Evolutionary conservation across 2,329 filamentous ascomycete genomes (phyloP), one percentile per base, ranked within the genome.

Genomic region (Dactylellina cionopaga): DNA sequence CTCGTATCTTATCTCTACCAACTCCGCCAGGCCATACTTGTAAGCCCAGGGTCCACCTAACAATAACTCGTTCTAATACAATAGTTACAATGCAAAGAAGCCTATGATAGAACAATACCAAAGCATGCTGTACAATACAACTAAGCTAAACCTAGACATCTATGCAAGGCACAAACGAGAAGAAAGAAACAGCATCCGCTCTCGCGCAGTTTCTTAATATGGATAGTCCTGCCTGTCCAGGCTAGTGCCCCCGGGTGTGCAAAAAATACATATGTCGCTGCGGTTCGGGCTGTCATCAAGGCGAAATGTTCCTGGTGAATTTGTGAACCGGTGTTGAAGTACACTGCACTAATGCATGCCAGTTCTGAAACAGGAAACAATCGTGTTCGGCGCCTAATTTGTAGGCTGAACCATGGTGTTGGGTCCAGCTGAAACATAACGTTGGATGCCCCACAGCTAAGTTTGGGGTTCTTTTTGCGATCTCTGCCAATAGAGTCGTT

Each of bases 381-480:
- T 39, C 43, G 37, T 56, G 29, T 44, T 71, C 51, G 46, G 65
- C 65, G 65, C 65, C 64, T 71, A 71, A 71, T n/a, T 43, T 35
- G 35, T 51, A 71, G 43, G 6, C 7, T 47, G 43, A 63, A 58
- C 65, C 58, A 58, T 31, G 56, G 65, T 44, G 25, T 52, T 49
- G 65, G 65, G 65, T 47, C 17, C n/a, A 46, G 11, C 3, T 63
- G 65, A 71, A 62, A 63, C 65, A 17, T 44, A 43, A 65, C n/a
- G 15, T 43, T 44, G 13, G 4, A 22, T 17, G 15, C 25, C 39
- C 31, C 29, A 41, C 13, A 39, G 29, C 62, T 49, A 46, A 56
- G 62, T 56, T 55, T 55, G 51, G 19, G 39, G 2, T 24, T 41
- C 33, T 41, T 5, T 19, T 6, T 52, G n/a, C 27, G 17, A 11